Base-by-base conservation (phyloP, 345 rosid genomes). In the Populus pruinosa region DNA sequence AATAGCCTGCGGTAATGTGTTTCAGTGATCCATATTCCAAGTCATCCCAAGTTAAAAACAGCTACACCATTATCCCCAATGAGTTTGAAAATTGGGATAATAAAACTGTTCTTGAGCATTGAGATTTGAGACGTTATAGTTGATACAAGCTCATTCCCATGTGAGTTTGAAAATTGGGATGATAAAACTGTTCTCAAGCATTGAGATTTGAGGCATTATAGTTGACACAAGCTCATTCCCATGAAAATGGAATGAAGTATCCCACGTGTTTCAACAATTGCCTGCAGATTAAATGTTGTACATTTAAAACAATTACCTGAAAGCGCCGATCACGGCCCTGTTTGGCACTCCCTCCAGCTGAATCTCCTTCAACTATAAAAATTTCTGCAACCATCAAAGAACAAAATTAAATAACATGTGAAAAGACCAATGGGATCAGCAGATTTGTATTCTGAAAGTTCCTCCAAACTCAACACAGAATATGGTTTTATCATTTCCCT, bases 331-430 rank as follows among this genome's bases (percentile, higher is more conserved):
- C 98, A 71, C 99, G 97, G 72, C 99, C 99, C 76, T 94, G 99
- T 85, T 96, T 96, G 75, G 99, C 99, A 88, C 99, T 96, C 79
- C 98, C 98, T 63, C 99, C 99, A 63, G 99, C 99, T 53, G 99
- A 96, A 84, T 96, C 98, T 67, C 99, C 99, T 84, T 96, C 99
- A 8, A 96, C 99, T 73, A 96, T 94, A 79, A 96, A 96, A 79
- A 96, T 96, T 83, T 96, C 99, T 96, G 88, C 69, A 86, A 72
- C 70, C 27, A 75, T 74, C 63, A 49, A 71, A 53, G 21, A 63
- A 12, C 70, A 31, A 64, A 6, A 35, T 76, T 44, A 43, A 41
- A 73, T 7, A 74, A 35, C 59, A n/a, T 2, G 38, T 31, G 8
- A n/a, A 69, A 76, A 70, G 14, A 72, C 47, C 39, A 47, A 16